These are phyloP conservation scores for Fusarium sp. DNA, from an alignment of 2,329 filamentous ascomycete genomes.

Conservation along the genomic window DNA sequence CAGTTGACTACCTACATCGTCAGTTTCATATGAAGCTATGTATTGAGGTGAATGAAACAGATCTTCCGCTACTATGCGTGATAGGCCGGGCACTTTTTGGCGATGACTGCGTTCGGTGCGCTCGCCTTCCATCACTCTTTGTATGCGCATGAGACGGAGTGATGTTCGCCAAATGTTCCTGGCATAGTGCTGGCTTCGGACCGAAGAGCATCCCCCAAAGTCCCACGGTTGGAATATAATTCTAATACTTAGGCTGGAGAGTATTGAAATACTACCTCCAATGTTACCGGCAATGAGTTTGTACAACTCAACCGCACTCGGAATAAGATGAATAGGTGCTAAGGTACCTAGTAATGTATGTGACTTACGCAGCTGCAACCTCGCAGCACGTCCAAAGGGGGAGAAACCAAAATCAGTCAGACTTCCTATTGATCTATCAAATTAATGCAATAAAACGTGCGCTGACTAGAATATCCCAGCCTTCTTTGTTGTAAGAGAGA, in stretches of 20 bases:
- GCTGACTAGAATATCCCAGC: neutral
- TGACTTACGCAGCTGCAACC: neutral
- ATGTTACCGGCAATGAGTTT: neutral
- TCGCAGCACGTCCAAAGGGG: neutral
- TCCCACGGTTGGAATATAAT: neutral
- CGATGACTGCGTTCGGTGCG: neutral
- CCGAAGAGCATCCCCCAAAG: neutral
- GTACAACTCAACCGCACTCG: neutral
- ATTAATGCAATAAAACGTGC: neutral
- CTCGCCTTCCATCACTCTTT: neutral
- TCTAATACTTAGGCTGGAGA: no score
- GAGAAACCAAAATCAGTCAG: neutral
- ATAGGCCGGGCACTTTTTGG: neutral
- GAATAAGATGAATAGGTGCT: neutral
- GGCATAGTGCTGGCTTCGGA: neutral
- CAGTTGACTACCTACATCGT: constrained; percentile 12
- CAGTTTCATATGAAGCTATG: neutral
- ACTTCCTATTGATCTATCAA: neutral
- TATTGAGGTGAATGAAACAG: neutral
- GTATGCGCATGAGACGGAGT: neutral
- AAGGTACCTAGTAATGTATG: neutral
- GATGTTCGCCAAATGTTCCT: neutral
- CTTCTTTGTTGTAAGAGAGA: neutral
- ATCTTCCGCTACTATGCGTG: neutral
- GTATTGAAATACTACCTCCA: neutral